Evolutionary conservation across 495 filamentous ascomycete species (phyloP).

Genomic region (Hypoxylon crocopeplum): DNA sequence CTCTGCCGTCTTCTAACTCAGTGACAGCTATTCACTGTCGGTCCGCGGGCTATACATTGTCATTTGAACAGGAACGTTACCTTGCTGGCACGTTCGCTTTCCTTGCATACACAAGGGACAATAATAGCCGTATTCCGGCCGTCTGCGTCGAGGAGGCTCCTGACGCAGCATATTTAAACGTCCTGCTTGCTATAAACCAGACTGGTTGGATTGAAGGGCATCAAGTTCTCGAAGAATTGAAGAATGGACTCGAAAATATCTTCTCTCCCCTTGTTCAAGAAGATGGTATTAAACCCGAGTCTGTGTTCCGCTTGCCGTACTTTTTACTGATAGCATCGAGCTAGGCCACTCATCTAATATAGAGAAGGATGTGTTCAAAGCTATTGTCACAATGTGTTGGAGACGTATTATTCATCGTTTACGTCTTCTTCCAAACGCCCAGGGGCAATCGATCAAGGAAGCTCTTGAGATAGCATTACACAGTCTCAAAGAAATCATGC

Average conservation of each 20-base stretch:
- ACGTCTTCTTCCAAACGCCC: constrained; percentile 22
- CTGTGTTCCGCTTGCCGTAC: not conserved
- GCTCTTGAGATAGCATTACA: constrained; percentile 17
- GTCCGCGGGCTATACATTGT: constrained; percentile 29
- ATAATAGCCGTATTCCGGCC: constrained; percentile 45
- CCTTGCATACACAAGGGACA: constrained; percentile 44
- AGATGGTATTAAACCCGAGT: constrained; percentile 16
- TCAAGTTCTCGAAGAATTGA: constrained; percentile 33
- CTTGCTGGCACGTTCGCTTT: constrained; percentile 48
- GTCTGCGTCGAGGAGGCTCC: constrained; percentile 46
- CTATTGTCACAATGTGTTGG: constrained; percentile 46
- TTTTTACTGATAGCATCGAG: not conserved
- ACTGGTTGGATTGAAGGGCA: not conserved
- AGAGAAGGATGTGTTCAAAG: constrained; percentile 40
- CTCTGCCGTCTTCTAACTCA: constrained; percentile 33
- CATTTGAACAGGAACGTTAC: constrained; percentile 42
- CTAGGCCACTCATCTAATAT: constrained; percentile 8
- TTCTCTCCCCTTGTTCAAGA: constrained; percentile 33
- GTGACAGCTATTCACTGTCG: constrained; percentile 16
- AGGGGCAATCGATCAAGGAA: constrained; percentile 33
- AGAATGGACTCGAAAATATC: constrained; percentile 40
- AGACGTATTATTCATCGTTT: constrained; percentile 44
- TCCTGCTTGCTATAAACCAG: constrained; percentile 51
- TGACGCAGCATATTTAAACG: constrained; percentile 28
- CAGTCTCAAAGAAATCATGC: not conserved